phyloP scores from a whole-genome alignment of 1,139 yeast species.

The Meyerozyma carpophila region DNA sequence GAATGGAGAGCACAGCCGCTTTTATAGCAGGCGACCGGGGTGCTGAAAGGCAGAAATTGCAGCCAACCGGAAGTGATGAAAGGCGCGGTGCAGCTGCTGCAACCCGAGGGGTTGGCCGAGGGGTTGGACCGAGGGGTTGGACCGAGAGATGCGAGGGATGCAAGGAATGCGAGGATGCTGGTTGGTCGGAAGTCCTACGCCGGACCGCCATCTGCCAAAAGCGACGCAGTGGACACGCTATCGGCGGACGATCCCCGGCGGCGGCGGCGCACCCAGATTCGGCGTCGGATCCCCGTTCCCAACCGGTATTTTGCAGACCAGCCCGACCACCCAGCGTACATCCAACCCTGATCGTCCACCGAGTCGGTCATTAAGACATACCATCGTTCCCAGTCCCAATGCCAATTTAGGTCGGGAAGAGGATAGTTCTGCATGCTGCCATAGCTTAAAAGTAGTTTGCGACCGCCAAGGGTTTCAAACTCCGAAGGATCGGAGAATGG shows the following conservation, averaged over 20 bases:
- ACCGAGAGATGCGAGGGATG: too few species aligned
- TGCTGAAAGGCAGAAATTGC: not conserved
- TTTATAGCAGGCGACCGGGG: too few species aligned
- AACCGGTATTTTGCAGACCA: conserved; percentile 1
- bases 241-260: not conserved
- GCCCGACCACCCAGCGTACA: conserved; percentile 25
- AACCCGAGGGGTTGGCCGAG: too few species aligned
- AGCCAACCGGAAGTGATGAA: not conserved
- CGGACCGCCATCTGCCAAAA: not conserved
- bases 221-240: not conserved
- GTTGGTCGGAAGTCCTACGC: too few species aligned
- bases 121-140: too few species aligned
- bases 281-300: not conserved
- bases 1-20: too few species aligned
- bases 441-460: conserved; percentile 16
- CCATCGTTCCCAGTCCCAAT: conserved; percentile 72
- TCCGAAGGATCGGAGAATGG: conserved; percentile 58
- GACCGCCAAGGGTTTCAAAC: conserved; percentile 27
- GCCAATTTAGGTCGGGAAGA: conserved; percentile 64
- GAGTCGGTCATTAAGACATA: conserved; percentile 66
- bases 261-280: conserved; percentile 1
- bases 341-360: conserved; percentile 78
- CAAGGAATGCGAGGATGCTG: too few species aligned
- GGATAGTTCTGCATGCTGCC: conserved; percentile 41
- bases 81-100: too few species aligned